Percentiles rank a stretch among this genome's conserved stretches.
Evolutionary conservation across 2,329 filamentous ascomycete genomes (phyloP).

Genomic region (Plenodomus lindquistii): DNA sequence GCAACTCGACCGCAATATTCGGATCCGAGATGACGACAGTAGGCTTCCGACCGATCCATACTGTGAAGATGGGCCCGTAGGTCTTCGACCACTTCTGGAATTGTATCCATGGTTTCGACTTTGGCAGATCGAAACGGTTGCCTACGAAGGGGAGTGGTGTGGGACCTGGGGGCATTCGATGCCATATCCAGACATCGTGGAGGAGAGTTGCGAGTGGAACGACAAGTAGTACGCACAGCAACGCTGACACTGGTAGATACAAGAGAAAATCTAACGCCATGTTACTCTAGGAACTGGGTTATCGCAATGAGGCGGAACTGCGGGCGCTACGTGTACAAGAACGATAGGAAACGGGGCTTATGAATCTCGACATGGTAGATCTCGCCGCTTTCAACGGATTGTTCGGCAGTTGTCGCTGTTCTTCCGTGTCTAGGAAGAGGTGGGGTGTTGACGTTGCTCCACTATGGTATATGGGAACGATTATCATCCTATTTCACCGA

Average conservation of each 20-base stretch:
- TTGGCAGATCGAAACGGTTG: constrained; percentile 39
- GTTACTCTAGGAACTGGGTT: neutral
- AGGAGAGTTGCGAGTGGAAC: constrained; percentile 30
- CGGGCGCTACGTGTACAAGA: neutral
- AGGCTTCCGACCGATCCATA: constrained; percentile 54
- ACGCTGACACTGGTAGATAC: constrained; percentile 22
- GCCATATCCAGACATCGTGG: constrained; percentile 35
- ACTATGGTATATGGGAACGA: no score
- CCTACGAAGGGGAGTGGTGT: constrained; percentile 52
- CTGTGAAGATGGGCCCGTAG: constrained; percentile 54
- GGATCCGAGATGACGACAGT: constrained; percentile 53
- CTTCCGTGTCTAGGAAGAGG: constrained; percentile 7
- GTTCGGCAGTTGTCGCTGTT: constrained; percentile 29
- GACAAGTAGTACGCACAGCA: constrained; percentile 31
- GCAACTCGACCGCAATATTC: constrained; percentile 48
- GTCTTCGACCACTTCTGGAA: constrained; percentile 50
- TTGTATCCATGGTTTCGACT: constrained; percentile 40
- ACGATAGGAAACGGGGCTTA: constrained; percentile 2
- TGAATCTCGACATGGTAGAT: constrained; percentile 3
- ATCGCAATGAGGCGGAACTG: neutral
- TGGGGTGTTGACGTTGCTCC: no score
- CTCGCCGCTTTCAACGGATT: constrained; percentile 7
- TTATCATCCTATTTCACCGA: no score
- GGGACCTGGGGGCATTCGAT: constrained; percentile 53
- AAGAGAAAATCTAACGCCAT: constrained; percentile 34